Conservation (phyloP, 2,329 filamentous ascomycete genomes). For the Verticillium isaacii region DNA sequence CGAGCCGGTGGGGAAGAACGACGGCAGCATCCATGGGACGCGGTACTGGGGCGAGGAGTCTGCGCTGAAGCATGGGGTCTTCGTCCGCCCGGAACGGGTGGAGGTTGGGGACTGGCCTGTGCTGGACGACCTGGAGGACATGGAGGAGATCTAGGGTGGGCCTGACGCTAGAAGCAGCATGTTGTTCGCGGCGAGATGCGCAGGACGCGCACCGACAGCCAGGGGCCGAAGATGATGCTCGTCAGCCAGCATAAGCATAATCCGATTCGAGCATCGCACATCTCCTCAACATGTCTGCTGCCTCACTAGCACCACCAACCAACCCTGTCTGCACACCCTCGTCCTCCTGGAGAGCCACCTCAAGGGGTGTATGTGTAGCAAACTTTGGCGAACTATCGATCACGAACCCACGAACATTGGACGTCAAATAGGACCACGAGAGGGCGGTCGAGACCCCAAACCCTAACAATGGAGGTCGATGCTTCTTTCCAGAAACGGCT, state of each 20-base stretch:
- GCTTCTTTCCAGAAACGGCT: not conserved
- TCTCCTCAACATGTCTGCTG: not conserved
- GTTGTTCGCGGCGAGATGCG: not conserved
- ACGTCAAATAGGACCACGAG: not conserved
- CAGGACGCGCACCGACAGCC: not conserved
- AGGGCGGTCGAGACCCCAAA: not conserved
- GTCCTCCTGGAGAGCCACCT: not conserved
- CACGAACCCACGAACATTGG: not conserved
- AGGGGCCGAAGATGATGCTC: not conserved
- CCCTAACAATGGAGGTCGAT: not conserved
- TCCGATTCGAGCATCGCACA: not conserved
- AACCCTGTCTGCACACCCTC: not conserved
- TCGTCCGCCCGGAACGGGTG: slow-evolving; percentile 73
- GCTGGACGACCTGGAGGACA: slow-evolving; percentile 70
- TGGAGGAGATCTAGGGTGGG: slow-evolving; percentile 61
- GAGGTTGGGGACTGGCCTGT: slow-evolving; percentile 70
- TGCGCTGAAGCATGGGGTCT: slow-evolving; percentile 66
- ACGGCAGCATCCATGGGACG: slow-evolving; percentile 63
- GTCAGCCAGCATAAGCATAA: not conserved
- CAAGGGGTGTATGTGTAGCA: not conserved
- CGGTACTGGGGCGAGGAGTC: slow-evolving; percentile 67
- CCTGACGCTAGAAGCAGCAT: not conserved
- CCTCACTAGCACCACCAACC: not conserved
- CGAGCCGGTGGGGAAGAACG: slow-evolving; percentile 79
- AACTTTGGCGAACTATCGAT: not conserved